Conservation (phyloP, 2,329 filamentous ascomycete genomes). For the Alternaria conjuncta region DNA sequence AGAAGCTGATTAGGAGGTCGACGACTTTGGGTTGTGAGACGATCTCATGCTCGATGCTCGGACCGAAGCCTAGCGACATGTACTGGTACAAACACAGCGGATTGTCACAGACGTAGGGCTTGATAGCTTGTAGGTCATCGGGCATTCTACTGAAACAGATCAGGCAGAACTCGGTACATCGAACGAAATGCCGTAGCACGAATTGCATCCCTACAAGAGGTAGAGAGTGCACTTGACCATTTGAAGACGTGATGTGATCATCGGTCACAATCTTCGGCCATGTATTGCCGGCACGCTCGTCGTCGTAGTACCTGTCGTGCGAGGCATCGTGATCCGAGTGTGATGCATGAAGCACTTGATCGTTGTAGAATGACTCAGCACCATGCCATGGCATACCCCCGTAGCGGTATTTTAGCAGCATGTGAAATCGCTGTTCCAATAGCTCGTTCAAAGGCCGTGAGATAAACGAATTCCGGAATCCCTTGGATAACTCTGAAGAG, state of each 20-base stretch:
- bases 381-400: conserved; percentile 69
- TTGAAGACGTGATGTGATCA: conserved; percentile 57
- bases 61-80: conserved; percentile 83
- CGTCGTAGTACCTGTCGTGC: conserved; percentile 49
- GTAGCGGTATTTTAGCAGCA: conserved; percentile 66
- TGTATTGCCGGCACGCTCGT: conserved; percentile 39
- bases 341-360: conserved; percentile 49
- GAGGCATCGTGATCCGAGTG: conserved; percentile 36
- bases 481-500: conserved; percentile 17
- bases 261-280: conserved; percentile 56
- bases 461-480: conserved; percentile 69
- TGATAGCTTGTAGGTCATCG: conserved; percentile 71
- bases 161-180: conserved; percentile 85
- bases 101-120: conserved; percentile 76
- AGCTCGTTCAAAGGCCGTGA: conserved; percentile 73
- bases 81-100: conserved; percentile 86
- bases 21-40: conserved; percentile 79
- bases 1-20: conserved; percentile 83
- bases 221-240: conserved; percentile 55
- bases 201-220: conserved; percentile 74
- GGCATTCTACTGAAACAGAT: conserved; percentile 77
- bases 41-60: conserved; percentile 85
- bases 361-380: conserved; percentile 66
- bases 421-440: conserved; percentile 69
- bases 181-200: conserved; percentile 75